Conservation (phyloP, 2,329 filamentous ascomycete species). For the Exserohilum turcica region DNA sequence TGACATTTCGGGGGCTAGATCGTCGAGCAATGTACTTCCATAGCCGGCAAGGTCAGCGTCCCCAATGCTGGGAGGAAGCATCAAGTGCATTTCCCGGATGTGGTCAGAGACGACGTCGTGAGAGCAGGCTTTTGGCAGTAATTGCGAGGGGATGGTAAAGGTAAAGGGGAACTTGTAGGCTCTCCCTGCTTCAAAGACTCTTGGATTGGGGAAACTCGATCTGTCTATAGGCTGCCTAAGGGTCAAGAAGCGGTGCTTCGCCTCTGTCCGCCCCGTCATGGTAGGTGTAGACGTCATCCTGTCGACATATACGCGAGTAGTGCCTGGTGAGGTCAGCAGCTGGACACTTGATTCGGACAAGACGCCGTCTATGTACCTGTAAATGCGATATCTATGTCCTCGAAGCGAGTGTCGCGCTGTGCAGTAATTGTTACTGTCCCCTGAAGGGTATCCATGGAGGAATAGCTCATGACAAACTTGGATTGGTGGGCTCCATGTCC, state of each 20-base stretch:
- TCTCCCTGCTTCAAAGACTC: constrained; percentile 59
- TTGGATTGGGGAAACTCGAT: constrained; percentile 59
- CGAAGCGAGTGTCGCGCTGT: constrained; percentile 60
- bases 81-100: constrained; percentile 61
- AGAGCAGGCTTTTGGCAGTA: constrained; percentile 64
- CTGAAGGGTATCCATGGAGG: constrained; percentile 62
- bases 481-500: constrained; percentile 37
- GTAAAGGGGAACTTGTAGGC: constrained; percentile 66
- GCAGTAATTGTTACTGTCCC: constrained; percentile 59
- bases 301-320: constrained; percentile 60
- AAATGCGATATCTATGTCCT: constrained; percentile 64
- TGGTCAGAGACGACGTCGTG: constrained; percentile 59
- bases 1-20: constrained; percentile 67
- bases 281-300: constrained; percentile 58
- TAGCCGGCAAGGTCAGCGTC: constrained; percentile 60
- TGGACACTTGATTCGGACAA: neutral
- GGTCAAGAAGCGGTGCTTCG: constrained; percentile 65
- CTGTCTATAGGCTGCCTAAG: constrained; percentile 64
- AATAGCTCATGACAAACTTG: constrained; percentile 55
- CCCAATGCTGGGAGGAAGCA: constrained; percentile 66
- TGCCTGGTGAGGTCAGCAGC: constrained; percentile 48
- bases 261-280: constrained; percentile 60
- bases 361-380: constrained; percentile 55
- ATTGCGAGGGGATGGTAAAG: constrained; percentile 65
- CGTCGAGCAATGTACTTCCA: constrained; percentile 60